Conservation (phyloP, 169 alveolate species). For the Plasmodium coatneyi region DNA sequence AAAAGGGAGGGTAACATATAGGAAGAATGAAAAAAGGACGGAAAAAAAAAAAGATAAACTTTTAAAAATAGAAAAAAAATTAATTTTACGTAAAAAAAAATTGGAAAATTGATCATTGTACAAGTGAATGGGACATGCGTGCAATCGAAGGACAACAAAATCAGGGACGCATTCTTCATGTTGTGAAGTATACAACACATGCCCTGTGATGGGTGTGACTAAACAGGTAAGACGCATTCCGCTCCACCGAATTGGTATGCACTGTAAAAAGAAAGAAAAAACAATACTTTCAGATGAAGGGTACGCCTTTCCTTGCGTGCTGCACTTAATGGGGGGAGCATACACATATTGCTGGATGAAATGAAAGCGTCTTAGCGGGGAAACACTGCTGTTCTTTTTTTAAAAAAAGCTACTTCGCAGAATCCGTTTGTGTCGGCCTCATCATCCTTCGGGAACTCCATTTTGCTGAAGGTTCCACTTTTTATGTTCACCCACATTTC, state of each 20-base stretch:
- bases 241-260: neutral
- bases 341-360: neutral
- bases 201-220: neutral
- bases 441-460: neutral
- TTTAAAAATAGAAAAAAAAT: neutral
- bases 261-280: neutral
- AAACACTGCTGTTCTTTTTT: neutral
- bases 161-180: neutral
- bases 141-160: neutral
- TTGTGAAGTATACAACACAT: neutral
- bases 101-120: neutral
- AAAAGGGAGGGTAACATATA: neutral
- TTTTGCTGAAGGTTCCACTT: neutral
- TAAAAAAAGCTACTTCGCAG: neutral
- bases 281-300: neutral
- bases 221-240: neutral
- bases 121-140: neutral
- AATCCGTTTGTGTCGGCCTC: neutral
- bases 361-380: neutral
- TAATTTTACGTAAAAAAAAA: neutral
- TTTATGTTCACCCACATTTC: neutral
- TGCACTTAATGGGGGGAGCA: neutral
- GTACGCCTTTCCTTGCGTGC: neutral
- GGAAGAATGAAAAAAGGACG: neutral
- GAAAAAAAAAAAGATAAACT: neutral